These are phyloP conservation scores for Maudiozyma bulderi DNA, from an alignment of 805 yeast genomes.

Conservation along the genomic window DNA sequence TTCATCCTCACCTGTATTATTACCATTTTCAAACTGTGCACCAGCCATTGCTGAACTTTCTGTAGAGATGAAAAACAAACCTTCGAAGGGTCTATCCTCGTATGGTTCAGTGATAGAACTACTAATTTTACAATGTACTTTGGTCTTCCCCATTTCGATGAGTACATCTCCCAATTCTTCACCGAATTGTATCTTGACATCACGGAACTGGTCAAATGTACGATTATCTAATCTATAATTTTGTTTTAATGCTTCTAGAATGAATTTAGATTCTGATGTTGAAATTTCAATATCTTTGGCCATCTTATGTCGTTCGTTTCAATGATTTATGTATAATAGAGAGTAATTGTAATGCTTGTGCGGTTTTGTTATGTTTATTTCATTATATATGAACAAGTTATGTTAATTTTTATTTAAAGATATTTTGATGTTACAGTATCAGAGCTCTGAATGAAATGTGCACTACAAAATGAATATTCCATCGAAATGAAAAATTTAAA, in stretches of 20 bases:
- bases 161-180: constrained; percentile 74
- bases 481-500: too few relatives aligned
- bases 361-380: too few relatives aligned
- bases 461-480: too few relatives aligned
- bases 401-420: too few relatives aligned
- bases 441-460: too few relatives aligned
- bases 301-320: constrained; percentile 30
- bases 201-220: constrained; percentile 51
- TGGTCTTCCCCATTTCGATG: constrained; percentile 65
- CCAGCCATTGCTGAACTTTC: constrained; percentile 89
- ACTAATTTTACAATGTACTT: constrained; percentile 42
- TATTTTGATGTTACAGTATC: too few relatives aligned
- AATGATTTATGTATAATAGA: too few relatives aligned
- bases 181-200: constrained; percentile 55
- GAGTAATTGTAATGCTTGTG: too few relatives aligned
- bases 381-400: too few relatives aligned
- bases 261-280: constrained; percentile 50
- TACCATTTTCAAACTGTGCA: constrained; percentile 67
- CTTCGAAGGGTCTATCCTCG: constrained; percentile 92
- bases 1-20: constrained; percentile 67
- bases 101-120: constrained; percentile 71
- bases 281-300: constrained; percentile 54
- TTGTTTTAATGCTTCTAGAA: constrained; percentile 52
- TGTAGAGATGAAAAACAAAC: constrained; percentile 71
- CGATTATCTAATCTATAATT: constrained; percentile 66